A percentile compares a stretch with the other conserved stretches of the same genome.
Conservation (phyloP, 495 filamentous ascomycete genomes). For the Cercophora scortea region DNA sequence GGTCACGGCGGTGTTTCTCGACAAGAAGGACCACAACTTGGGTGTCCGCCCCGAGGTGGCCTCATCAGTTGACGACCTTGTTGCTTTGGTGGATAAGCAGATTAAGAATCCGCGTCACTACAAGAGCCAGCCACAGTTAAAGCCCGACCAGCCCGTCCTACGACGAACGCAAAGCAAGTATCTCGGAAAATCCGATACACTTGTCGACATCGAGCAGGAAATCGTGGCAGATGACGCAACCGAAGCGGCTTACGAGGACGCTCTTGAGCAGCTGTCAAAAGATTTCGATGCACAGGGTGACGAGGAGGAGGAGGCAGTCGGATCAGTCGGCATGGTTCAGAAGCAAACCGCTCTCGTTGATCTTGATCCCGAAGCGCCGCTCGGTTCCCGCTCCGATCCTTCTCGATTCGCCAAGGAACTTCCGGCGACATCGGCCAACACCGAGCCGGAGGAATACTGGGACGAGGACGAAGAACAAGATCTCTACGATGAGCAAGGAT, state of each 20-base stretch:
- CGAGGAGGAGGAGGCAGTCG: too few species aligned
- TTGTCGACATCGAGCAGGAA: slow-evolving; percentile 15
- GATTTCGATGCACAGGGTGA: slow-evolving; percentile 3
- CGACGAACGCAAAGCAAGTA: slow-evolving; percentile 28
- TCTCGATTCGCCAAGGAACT: slow-evolving; percentile 7
- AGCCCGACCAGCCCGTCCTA: slow-evolving; percentile 17
- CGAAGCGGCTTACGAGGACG: slow-evolving; percentile 36
- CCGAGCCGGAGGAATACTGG: slow-evolving; percentile 67
- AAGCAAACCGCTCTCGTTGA: slow-evolving; percentile 4
- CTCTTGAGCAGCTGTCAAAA: slow-evolving; percentile 27
- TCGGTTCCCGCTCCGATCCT: slow-evolving; percentile 1
- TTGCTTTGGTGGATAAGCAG: slow-evolving; percentile 18
- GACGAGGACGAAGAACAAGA: slow-evolving; percentile 71
- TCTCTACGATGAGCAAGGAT: slow-evolving; percentile 75
- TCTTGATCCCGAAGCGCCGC: background rate
- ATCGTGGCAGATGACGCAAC: slow-evolving; percentile 25
- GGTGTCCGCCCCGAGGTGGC: slow-evolving; percentile 5
- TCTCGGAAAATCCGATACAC: slow-evolving; percentile 8
- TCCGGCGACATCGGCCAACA: slow-evolving; percentile 11
- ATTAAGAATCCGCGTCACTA: slow-evolving; percentile 33
- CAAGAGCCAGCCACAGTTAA: slow-evolving; percentile 35
- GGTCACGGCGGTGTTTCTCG: slow-evolving; percentile 59
- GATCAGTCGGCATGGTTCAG: background rate
- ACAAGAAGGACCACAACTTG: slow-evolving; percentile 28
- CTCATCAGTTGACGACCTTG: slow-evolving; percentile 11